Evolutionary conservation across 2,329 filamentous ascomycete genomes (phyloP), one percentile per base, ranked within the genome.

Genomic region (Clarireedia monteithiana): DNA sequence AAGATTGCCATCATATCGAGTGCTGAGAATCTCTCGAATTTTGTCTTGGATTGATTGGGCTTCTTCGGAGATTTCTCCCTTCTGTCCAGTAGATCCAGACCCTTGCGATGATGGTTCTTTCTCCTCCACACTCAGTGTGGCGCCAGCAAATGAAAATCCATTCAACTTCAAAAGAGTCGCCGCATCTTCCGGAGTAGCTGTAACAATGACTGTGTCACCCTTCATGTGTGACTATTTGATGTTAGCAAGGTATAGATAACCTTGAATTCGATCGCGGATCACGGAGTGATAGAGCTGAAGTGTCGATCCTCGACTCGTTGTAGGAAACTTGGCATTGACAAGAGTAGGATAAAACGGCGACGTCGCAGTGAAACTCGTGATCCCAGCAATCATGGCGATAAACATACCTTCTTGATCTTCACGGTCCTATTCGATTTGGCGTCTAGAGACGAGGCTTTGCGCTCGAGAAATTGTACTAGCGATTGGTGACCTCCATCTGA

Each of bases 351-450:
- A 61, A 64, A 67, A 69, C 69, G 42, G 67, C 67, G 68, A 71
- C 68, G 50, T 44, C 63, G 61, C 62, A 61, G 26, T 59, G 56
- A 61, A 59, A 58, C 57, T 62, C 66, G 64, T 70, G 66, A 70
- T 66, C 67, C 65, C 66, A 73, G 30, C 73, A 75, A 74, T 74
- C 68, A 69, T 65, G 67, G 68, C 67, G 63, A 66, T 71, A 72
- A 71, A 87, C 85, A 82, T 88, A 91, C 88, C 84, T 89, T 89
- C 74, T 82, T 84, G 61, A 91, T 84, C 68, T 78, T 83, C 64
- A 88, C 75, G 63, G 75, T 74, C 52, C 58, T 66, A 34, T 64
- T 66, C 52, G 65, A 65, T 66, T 79, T 76, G 66, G 73, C 67
- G 59, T 70, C 66, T 68, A 82, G 75, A 61, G 76, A 72, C 55